phyloP scores from a whole-genome alignment of 805 yeast genomes.

The Lachancea nothofagi region DNA sequence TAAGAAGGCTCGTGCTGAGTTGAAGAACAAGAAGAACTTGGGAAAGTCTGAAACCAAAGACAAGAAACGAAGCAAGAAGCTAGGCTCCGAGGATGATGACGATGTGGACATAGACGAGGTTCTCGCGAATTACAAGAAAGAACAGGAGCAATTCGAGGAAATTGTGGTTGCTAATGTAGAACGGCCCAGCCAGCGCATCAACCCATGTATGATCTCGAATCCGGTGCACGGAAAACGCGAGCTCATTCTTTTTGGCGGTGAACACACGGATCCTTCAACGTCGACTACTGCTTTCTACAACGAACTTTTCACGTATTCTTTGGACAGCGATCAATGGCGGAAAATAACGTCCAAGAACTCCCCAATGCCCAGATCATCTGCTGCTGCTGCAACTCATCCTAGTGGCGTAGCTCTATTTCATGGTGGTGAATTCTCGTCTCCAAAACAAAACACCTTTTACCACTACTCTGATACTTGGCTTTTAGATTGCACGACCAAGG shows the following conservation, averaged over 20 bases:
- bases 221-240: slow-evolving; percentile 75
- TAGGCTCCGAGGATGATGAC: slow-evolving; percentile 65
- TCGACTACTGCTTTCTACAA: slow-evolving; percentile 65
- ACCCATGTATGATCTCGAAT: slow-evolving; percentile 67
- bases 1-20: slow-evolving; percentile 82
- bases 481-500: slow-evolving; percentile 73
- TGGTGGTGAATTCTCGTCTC: slow-evolving; percentile 97
- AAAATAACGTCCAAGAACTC: slow-evolving; percentile 72
- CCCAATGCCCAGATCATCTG: slow-evolving; percentile 90
- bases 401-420: slow-evolving; percentile 79
- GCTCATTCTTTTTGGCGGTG: slow-evolving; percentile 87
- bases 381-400: slow-evolving; percentile 90
- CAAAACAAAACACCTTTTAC: slow-evolving; percentile 91
- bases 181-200: slow-evolving; percentile 65
- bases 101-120: slow-evolving; percentile 84
- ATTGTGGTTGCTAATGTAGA: slow-evolving; percentile 53
- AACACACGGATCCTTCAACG: slow-evolving; percentile 44
- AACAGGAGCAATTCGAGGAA: slow-evolving; percentile 75
- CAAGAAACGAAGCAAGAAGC: slow-evolving; percentile 69
- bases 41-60: slow-evolving; percentile 68
- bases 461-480: slow-evolving; percentile 97
- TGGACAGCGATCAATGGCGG: slow-evolving; percentile 80
- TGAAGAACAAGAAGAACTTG: slow-evolving; percentile 69
- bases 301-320: slow-evolving; percentile 66
- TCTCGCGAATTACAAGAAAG: slow-evolving; percentile 66